Conservation (phyloP, 2,329 filamentous ascomycete species). For the Verticillium albo-atrum region DNA sequence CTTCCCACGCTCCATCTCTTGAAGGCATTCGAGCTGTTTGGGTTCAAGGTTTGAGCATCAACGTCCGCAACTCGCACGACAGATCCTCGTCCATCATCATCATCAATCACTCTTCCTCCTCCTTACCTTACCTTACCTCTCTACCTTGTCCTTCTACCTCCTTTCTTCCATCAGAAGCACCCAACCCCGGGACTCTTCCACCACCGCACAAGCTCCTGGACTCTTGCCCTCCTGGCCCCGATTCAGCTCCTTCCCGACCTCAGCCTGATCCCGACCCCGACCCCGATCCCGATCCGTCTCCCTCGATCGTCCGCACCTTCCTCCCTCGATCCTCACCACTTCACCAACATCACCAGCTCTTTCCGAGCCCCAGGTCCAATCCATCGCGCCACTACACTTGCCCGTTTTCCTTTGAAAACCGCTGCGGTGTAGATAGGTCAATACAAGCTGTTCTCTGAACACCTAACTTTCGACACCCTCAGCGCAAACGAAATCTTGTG, state of each 20-base stretch:
- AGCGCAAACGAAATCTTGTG: slow-evolving; percentile 11
- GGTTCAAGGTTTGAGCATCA: slow-evolving; percentile 33
- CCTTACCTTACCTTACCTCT: slow-evolving; percentile 13
- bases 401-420: slow-evolving; percentile 89
- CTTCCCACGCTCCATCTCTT: background rate
- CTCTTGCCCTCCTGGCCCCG: slow-evolving; percentile 6
- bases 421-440: slow-evolving; percentile 72
- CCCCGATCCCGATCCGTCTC: slow-evolving; percentile 8
- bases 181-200: slow-evolving; percentile 3
- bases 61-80: slow-evolving; percentile 23
- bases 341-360: slow-evolving; percentile 6
- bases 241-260: slow-evolving; percentile 1
- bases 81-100: slow-evolving; percentile 11
- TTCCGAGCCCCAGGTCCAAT: background rate
- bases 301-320: slow-evolving; percentile 2
- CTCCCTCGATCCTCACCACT: slow-evolving; percentile 12
- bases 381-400: slow-evolving; percentile 65
- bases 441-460: slow-evolving; percentile 19
- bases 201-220: slow-evolving; percentile 6
- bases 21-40: background rate
- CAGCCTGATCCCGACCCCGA: background rate
- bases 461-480: slow-evolving; percentile 43
- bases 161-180: slow-evolving; percentile 1
- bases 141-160: slow-evolving; percentile 3
- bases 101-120: no score